These are phyloP conservation scores for Pichia nanzhaoensis DNA, from an alignment of 805 yeast genomes.

Conservation along the genomic window DNA sequence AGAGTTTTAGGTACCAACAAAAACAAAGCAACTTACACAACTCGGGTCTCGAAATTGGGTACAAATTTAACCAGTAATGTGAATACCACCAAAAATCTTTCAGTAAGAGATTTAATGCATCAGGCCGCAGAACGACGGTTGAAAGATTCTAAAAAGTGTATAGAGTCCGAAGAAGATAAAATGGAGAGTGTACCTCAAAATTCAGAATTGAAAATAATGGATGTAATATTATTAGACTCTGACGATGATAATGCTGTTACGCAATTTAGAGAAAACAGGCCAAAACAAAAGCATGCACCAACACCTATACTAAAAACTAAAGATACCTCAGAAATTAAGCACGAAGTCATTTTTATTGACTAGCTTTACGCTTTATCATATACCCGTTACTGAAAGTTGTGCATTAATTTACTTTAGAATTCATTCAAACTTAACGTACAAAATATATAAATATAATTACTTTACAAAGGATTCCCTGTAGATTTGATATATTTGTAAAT, in stretches of 20 bases:
- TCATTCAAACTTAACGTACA: background rate
- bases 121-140: constrained; percentile 60
- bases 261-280: too few relatives aligned
- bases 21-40: constrained; percentile 32
- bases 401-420: too few relatives aligned
- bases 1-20: too few relatives aligned
- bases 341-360: constrained; percentile 5
- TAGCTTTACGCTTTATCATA: background rate
- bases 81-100: background rate
- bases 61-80: constrained; percentile 9
- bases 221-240: constrained; percentile 19
- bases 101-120: constrained; percentile 39
- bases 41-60: constrained; percentile 35
- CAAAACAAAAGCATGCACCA: too few relatives aligned
- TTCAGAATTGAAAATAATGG: constrained; percentile 38
- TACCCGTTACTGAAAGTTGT: background rate
- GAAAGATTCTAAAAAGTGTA: constrained; percentile 46
- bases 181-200: constrained; percentile 33
- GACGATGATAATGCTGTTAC: constrained; percentile 9
- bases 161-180: constrained; percentile 19
- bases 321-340: background rate
- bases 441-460: background rate
- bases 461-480: constrained; percentile 31
- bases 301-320: background rate
- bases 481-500: constrained; percentile 39